Conservation (phyloP, 352 stramenopile genomes). For the Globisporangium camurandrum region DNA sequence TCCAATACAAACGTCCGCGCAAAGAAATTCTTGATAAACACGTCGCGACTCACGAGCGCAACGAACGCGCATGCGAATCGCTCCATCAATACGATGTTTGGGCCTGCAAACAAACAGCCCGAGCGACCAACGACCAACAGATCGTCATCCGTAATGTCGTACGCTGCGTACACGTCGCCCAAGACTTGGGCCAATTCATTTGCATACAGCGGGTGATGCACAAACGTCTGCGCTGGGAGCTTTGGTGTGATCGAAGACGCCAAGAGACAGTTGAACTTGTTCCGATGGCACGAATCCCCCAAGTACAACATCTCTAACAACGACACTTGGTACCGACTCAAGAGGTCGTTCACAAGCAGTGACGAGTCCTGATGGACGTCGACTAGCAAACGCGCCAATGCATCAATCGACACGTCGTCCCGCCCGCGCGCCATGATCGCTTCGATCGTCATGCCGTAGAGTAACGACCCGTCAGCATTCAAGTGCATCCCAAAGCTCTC, state of each 20-base stretch:
- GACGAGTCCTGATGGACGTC: conserved; percentile 96
- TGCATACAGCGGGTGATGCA: conserved; percentile 90
- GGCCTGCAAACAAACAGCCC: conserved; percentile 91
- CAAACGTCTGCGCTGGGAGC: conserved; percentile 93
- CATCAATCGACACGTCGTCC: conserved; percentile 95
- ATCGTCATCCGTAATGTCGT: conserved; percentile 93
- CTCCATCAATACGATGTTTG: conserved; percentile 95
- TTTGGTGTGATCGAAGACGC: conserved; percentile 95
- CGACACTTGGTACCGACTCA: conserved; percentile 94
- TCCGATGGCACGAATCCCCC: conserved; percentile 90
- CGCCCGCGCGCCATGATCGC: conserved; percentile 95
- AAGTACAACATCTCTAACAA: conserved; percentile 95
- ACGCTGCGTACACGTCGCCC: conserved; percentile 90
- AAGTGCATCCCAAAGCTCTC: conserved; percentile 94
- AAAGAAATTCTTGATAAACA: conserved; percentile 98
- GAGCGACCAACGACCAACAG: conserved; percentile 92
- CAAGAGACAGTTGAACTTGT: conserved; percentile 98
- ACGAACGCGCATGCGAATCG: conserved; percentile 93
- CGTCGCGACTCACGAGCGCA: conserved; percentile 93
- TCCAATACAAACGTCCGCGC: conserved; percentile 94
- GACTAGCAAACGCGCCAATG: conserved; percentile 93
- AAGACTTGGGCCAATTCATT: conserved; percentile 96
- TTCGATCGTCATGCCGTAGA: conserved; percentile 89
- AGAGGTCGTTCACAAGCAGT: conserved; percentile 92
- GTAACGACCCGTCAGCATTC: conserved; percentile 68